These are phyloP conservation scores for Triticum monococcum DNA, from an alignment of 176 grass and related monocot species.

Conservation along the genomic window DNA sequence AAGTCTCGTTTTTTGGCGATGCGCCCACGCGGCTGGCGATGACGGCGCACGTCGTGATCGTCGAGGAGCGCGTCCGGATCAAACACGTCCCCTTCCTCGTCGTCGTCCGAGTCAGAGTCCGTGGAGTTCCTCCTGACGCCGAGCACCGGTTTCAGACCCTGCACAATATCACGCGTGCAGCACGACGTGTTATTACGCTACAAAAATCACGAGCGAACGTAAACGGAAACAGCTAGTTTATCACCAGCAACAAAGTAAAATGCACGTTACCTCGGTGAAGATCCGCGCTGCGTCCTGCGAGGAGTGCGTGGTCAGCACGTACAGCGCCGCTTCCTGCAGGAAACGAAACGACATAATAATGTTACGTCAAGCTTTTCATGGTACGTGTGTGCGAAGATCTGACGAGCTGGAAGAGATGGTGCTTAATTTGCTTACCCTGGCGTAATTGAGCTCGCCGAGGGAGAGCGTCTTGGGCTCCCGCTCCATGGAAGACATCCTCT, in stretches of 20 bases:
- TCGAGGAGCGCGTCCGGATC: too few species aligned
- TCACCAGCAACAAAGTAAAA: not conserved
- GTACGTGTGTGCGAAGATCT: too few species aligned
- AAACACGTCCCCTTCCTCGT: too few species aligned
- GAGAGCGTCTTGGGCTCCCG: slow-evolving; percentile 10
- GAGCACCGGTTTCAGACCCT: slow-evolving; percentile 14
- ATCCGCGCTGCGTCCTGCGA: not conserved
- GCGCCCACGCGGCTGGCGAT: too few species aligned
- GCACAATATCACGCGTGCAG: not conserved
- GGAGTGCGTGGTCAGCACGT: slow-evolving; percentile 14
- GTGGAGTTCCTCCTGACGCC: not conserved
- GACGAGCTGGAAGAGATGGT: too few species aligned
- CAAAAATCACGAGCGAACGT: too few species aligned
- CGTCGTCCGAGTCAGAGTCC: not conserved
- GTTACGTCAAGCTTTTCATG: too few species aligned
- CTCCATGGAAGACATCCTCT: not conserved
- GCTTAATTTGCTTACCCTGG: not conserved
- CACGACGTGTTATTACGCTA: not conserved
- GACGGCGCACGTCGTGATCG: too few species aligned
- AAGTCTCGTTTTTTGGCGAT: too few species aligned
- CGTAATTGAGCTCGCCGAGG: slow-evolving; percentile 9
- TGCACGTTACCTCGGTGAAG: not conserved
- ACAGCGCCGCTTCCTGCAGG: slow-evolving; percentile 4
- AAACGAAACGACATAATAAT: not conserved
- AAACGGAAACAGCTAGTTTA: too few species aligned